phyloP scores from a whole-genome alignment of 169 alveolate genomes.

The Plasmodium gaboni region DNA sequence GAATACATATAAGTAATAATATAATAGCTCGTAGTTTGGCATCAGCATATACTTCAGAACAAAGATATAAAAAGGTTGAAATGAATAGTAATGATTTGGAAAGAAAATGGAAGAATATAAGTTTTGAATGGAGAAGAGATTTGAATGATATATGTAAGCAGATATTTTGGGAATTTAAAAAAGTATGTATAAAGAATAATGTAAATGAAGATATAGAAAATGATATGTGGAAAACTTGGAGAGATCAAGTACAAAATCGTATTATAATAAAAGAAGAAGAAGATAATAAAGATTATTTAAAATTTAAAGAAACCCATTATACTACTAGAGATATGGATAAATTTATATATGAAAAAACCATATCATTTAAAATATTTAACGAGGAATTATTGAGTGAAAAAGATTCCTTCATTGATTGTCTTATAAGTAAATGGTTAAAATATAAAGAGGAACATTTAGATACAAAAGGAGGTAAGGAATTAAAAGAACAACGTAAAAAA shows the following conservation, averaged over 20 bases:
- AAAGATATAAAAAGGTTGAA: neutral
- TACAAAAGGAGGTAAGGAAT: too few relatives aligned
- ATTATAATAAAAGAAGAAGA: neutral
- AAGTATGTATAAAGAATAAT: constrained; percentile 4
- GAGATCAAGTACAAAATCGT: neutral
- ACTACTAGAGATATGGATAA: too few relatives aligned
- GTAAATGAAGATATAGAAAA: constrained; percentile 8
- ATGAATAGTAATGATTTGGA: neutral
- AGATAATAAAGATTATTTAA: constrained; percentile 7
- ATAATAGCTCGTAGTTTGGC: too few relatives aligned
- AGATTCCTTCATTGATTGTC: too few relatives aligned
- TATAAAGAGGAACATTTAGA: too few relatives aligned
- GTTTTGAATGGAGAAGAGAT: neutral
- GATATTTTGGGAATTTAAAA: constrained; percentile 27
- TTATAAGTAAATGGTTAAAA: too few relatives aligned
- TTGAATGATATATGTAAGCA: constrained; percentile 5
- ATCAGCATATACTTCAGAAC: too few relatives aligned
- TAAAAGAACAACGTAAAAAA: too few relatives aligned
- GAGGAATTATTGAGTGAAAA: too few relatives aligned
- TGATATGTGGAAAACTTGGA: constrained; percentile 6
- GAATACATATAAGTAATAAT: too few relatives aligned
- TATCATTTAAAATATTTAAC: too few relatives aligned
- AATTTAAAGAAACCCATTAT: neutral
- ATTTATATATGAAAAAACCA: too few relatives aligned
- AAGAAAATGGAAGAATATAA: constrained; percentile 7